A percentile compares a stretch with the other conserved stretches of the same genome.
phyloP scores from a whole-genome alignment of 805 yeast genomes.

The Saccharomycopsis vini region DNA sequence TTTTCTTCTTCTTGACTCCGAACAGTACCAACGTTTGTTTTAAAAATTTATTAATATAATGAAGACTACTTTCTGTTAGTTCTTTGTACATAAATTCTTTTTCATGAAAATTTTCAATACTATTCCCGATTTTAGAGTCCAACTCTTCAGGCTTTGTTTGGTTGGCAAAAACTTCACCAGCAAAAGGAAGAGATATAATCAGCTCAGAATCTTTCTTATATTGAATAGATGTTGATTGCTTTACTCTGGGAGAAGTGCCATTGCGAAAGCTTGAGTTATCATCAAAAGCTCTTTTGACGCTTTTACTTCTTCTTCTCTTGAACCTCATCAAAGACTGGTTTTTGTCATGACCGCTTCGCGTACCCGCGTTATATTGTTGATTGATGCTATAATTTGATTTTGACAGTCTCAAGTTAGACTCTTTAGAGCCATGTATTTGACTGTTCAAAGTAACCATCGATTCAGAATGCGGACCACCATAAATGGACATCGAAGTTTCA shows the following conservation, averaged over 20 bases:
- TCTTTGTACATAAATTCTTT: conserved; percentile 12
- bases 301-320: conserved; percentile 34
- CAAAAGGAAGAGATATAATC: no score
- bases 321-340: conserved; percentile 61
- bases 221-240: no score
- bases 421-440: conserved; percentile 22
- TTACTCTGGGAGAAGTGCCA: no score
- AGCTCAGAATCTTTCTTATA: no score
- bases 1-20: conserved; percentile 13
- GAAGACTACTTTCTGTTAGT: conserved; percentile 5
- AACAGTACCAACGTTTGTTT: conserved; percentile 13
- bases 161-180: no score
- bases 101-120: no score
- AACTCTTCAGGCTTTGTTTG: no score
- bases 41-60: conserved; percentile 8
- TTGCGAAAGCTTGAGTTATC: no score
- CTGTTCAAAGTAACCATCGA: conserved; percentile 23
- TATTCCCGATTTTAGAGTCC: no score
- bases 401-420: conserved; percentile 27
- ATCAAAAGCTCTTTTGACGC: conserved; percentile 7
- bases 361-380: conserved; percentile 20
- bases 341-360: conserved; percentile 45
- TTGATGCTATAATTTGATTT: conserved; percentile 21
- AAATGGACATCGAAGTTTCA: conserved; percentile 60
- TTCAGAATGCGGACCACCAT: conserved; percentile 41